Evolutionary conservation across 768 basidiomycete species (phyloP), one percentile per base, ranked within the genome.

Genomic region (Rhodotorula paludigena): DNA sequence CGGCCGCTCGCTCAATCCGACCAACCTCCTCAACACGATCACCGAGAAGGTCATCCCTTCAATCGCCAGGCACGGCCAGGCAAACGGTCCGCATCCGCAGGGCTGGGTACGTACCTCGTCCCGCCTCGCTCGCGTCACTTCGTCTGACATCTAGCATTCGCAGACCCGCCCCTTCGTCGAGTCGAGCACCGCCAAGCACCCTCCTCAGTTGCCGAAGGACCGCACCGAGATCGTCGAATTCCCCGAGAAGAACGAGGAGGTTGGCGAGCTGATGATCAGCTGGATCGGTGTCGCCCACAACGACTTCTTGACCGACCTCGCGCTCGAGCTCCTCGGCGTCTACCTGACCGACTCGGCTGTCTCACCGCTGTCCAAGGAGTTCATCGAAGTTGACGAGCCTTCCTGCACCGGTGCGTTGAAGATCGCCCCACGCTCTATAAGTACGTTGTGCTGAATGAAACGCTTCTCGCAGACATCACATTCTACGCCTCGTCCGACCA

Each of bases 121-220:
- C n/a, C 41, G 41, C 20, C 41, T 20, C 41, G 10, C 20, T 41
- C 41, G 10, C 41, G 41, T 11, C 41, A 41, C 12, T 20, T 41
- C 41, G 41, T 11, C 41, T 41, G 41, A 10, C 10, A 20, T 89
- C 71, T n/a, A n/a, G n/a, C n/a, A n/a, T n/a, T n/a, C n/a, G n/a
- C n/a, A n/a, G n/a, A n/a, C n/a, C n/a, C 85, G 94, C 28, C 96
- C 96, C 0, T 98, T 97, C 76, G 74, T 97, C 41, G 92, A 97
- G 80, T 92, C 92, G 0, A 72, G 85, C 16, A 92, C 89, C 69
- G 85, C 87, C 78, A n/a, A 81, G 86, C 32, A 80, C 44, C 67
- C 73, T 11, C 72, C 74, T 15, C 82, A 82, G 12, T 83, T 89
- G 28, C 75, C 81, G 42, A 73, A 81, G 52, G 84, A 85, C 7